These are phyloP conservation scores for Podila verticillata DNA, from an alignment of 192 early-diverging fungal genomes.

Conservation along the genomic window DNA sequence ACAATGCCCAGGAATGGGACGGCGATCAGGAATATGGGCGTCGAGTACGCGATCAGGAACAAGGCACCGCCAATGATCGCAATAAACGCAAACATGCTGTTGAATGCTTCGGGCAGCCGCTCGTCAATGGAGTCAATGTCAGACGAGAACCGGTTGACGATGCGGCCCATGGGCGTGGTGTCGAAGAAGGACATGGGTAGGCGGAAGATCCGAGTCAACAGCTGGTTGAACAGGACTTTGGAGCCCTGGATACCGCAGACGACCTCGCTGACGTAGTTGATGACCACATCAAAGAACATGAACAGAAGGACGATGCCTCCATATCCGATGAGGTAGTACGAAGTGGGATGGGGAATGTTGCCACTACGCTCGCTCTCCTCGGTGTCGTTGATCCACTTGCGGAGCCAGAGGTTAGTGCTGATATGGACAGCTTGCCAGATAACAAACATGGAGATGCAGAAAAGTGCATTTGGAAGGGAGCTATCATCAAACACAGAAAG, in stretches of 20 bases:
- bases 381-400: slow-evolving; percentile 25
- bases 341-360: slow-evolving; percentile 34
- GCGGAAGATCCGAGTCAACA: slow-evolving; percentile 66
- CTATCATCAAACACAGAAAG: slow-evolving; percentile 1
- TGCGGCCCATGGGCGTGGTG: slow-evolving; percentile 73
- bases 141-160: slow-evolving; percentile 86
- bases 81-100: slow-evolving; percentile 57
- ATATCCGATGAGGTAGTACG: slow-evolving; percentile 69
- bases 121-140: slow-evolving; percentile 85
- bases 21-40: slow-evolving; percentile 25
- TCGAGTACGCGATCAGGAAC: slow-evolving; percentile 65
- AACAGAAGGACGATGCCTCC: slow-evolving; percentile 57
- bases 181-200: slow-evolving; percentile 88
- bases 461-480: slow-evolving; percentile 8
- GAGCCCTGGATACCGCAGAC: slow-evolving; percentile 63
- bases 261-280: slow-evolving; percentile 42
- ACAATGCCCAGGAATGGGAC: slow-evolving; percentile 39
- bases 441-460: slow-evolving; percentile 18
- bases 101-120: slow-evolving; percentile 53
- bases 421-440: slow-evolving; percentile 22
- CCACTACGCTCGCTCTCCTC: slow-evolving; percentile 30
- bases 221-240: slow-evolving; percentile 55
- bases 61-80: slow-evolving; percentile 62
- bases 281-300: slow-evolving; percentile 23
- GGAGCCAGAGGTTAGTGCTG: slow-evolving; percentile 35